These are phyloP conservation scores for Starmerella geochares DNA, from an alignment of 805 yeast genomes.

Conservation along the genomic window DNA sequence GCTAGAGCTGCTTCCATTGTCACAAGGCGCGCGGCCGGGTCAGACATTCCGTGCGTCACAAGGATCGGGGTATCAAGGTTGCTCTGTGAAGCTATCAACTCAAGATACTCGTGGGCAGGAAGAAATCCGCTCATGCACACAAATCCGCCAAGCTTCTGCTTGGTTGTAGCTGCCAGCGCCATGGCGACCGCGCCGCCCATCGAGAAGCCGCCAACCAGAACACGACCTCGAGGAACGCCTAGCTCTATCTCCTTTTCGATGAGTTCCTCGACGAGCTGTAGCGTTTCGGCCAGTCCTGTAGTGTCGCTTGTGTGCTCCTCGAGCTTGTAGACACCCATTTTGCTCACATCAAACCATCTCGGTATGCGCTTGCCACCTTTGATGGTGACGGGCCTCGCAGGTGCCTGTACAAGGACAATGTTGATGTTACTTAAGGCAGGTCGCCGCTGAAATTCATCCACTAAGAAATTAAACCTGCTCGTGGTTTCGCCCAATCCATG, in stretches of 20 bases:
- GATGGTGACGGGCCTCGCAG: constrained; percentile 54
- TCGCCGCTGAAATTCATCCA: constrained; percentile 43
- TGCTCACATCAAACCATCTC: constrained; percentile 73
- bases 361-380: constrained; percentile 56
- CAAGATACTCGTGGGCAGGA: constrained; percentile 27
- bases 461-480: constrained; percentile 76
- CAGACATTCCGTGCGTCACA: constrained; percentile 79
- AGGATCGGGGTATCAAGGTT: constrained; percentile 66
- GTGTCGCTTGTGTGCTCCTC: constrained; percentile 28
- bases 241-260: constrained; percentile 29
- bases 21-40: constrained; percentile 47
- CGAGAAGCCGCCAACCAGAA: constrained; percentile 88
- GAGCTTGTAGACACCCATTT: constrained; percentile 22
- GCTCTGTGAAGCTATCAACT: constrained; percentile 22
- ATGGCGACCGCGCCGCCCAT: constrained; percentile 83
- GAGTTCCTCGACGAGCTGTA: constrained; percentile 27
- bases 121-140: constrained; percentile 69
- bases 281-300: constrained; percentile 33
- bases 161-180: constrained; percentile 24
- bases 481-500: constrained; percentile 96
- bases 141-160: constrained; percentile 61
- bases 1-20: constrained; percentile 29
- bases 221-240: constrained; percentile 38
- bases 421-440: constrained; percentile 45
- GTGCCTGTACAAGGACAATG: constrained; percentile 85